Evolutionary conservation across 139 green algal genomes (phyloP).

Genomic region (Trebouxia sp.): DNA sequence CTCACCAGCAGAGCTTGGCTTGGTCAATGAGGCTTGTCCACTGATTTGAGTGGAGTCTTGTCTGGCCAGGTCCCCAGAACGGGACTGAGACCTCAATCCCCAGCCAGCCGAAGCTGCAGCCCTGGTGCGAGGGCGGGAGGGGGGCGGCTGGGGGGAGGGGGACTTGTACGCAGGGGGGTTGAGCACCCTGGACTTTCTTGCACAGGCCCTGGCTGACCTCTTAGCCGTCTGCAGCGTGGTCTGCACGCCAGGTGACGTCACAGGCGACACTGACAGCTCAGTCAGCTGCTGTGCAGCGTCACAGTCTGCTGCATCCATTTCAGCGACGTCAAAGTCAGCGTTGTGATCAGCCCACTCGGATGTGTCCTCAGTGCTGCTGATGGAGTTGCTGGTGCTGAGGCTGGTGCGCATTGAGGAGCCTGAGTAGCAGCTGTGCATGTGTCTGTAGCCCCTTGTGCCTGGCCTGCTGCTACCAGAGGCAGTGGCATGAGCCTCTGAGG

Average conservation of each 20-base stretch:
- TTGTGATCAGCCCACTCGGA: conserved; percentile 1
- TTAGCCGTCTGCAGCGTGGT: conserved; percentile 1
- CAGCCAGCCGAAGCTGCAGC: conserved; percentile 8
- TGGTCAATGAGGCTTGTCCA: neutral
- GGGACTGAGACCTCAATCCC: neutral
- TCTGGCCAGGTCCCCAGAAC: neutral
- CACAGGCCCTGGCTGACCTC: conserved; percentile 4
- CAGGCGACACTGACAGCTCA: conserved; percentile 13
- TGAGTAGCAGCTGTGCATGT: conserved; percentile 16
- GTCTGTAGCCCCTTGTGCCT: conserved; percentile 3
- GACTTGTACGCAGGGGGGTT: neutral
- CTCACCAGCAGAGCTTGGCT: conserved; percentile 13
- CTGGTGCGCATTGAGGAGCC: conserved; percentile 3
- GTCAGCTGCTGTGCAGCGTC: conserved; percentile 16
- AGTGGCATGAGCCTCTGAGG: neutral
- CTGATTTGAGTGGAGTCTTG: conserved; percentile 12
- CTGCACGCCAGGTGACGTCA: neutral
- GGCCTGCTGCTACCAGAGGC: conserved; percentile 6
- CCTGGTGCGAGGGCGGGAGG: neutral
- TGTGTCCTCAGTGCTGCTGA: conserved; percentile 4
- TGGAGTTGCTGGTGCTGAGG: conserved; percentile 18
- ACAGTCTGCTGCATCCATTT: conserved; percentile 12
- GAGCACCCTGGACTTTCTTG: neutral
- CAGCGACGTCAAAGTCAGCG: neutral
- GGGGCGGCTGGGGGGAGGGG: neutral